Evolutionary conservation across 768 basidiomycete species (phyloP).

Genomic region (Pholiota conissans): DNA sequence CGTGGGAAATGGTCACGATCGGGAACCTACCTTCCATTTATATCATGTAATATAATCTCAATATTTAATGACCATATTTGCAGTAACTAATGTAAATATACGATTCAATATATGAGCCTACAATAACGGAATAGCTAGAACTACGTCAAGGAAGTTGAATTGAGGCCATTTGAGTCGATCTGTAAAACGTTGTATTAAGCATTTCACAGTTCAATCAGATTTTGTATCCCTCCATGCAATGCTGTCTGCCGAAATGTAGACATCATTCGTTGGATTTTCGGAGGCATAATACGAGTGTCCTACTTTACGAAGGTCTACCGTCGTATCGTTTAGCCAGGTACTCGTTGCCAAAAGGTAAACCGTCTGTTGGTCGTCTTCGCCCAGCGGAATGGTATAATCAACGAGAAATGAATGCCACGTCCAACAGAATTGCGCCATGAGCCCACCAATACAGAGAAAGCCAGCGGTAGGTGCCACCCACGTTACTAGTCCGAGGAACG

Average conservation of each 20-base stretch:
- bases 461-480: constrained; percentile 29
- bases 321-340: constrained; percentile 23
- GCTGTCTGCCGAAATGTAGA: neutral
- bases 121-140: too few species aligned
- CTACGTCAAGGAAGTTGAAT: too few species aligned
- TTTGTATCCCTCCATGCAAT: neutral
- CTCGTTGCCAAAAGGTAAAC: constrained; percentile 33
- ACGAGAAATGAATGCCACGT: constrained; percentile 38
- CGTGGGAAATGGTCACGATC: neutral
- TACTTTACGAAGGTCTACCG: constrained; percentile 16
- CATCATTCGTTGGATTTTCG: neutral
- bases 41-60: neutral
- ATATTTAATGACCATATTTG: too few species aligned
- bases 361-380: constrained; percentile 39
- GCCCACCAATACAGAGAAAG: constrained; percentile 21
- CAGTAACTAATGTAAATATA: too few species aligned
- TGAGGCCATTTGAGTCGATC: too few species aligned
- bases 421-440: constrained; percentile 27
- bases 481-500: constrained; percentile 25
- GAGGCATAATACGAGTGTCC: constrained; percentile 17
- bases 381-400: constrained; percentile 34
- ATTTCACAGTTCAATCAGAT: too few species aligned
- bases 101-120: too few species aligned
- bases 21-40: constrained; percentile 7
- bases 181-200: too few species aligned